Percentiles rank a stretch among this genome's conserved stretches.
Conservation (phyloP, 768 basidiomycete genomes). For the Suillus clintonianus region DNA sequence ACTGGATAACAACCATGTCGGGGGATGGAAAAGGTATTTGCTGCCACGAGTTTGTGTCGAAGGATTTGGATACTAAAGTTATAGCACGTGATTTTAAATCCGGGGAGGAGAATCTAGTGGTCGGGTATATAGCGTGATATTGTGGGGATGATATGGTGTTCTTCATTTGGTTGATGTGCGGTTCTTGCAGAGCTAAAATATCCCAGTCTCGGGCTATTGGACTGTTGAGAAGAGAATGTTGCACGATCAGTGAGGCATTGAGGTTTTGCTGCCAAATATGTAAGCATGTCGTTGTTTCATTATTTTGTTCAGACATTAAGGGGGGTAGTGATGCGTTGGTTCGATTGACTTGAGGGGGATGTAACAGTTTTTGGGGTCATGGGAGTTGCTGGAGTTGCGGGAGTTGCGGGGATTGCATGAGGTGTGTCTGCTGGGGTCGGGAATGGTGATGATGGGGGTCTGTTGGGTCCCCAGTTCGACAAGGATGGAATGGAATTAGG, state of each 20-base stretch:
- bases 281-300: not conserved
- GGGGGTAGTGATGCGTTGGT: not conserved
- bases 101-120: not conserved
- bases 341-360: not conserved
- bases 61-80: constrained; percentile 4
- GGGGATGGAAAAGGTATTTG: constrained; percentile 5
- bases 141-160: not conserved
- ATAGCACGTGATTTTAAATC: not conserved
- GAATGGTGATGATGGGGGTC: too few relatives aligned
- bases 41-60: constrained; percentile 10
- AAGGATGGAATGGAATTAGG: too few relatives aligned
- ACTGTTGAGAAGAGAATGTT: not conserved
- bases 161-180: not conserved
- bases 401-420: too few relatives aligned
- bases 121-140: not conserved
- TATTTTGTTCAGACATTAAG: not conserved
- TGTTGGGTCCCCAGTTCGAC: too few relatives aligned
- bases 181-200: constrained; percentile 32
- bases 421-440: too few relatives aligned
- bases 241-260: rapidly evolving
- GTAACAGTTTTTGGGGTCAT: too few relatives aligned
- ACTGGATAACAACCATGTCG: not conserved
- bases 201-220: constrained; percentile 17
- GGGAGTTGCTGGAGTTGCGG: too few relatives aligned
- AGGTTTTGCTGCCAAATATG: not conserved